phyloP scores from a whole-genome alignment of 805 yeast genomes.

The Nakazawaea ernobii region DNA sequence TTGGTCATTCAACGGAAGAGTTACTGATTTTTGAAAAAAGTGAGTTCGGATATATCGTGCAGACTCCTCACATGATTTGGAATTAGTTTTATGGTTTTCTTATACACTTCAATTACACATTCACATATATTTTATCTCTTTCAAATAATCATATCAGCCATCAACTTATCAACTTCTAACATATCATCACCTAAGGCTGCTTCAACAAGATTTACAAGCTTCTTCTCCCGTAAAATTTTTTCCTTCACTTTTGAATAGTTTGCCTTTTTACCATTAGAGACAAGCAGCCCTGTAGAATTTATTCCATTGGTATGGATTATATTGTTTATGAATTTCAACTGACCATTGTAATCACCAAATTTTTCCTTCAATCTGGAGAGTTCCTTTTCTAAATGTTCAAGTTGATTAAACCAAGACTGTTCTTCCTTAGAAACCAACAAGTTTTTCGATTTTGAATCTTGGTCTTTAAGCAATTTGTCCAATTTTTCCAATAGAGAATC shows the following conservation, averaged over 20 bases:
- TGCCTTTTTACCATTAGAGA: not conserved
- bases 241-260: slow-evolving; percentile 12
- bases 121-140: not conserved
- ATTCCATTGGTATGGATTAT: slow-evolving; percentile 17
- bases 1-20: slow-evolving; percentile 94
- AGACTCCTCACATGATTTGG: too few relatives aligned
- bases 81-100: too few relatives aligned
- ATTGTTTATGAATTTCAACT: slow-evolving; percentile 21
- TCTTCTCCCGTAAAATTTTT: slow-evolving; percentile 27
- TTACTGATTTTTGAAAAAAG: slow-evolving; percentile 71
- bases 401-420: slow-evolving; percentile 39
- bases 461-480: slow-evolving; percentile 21
- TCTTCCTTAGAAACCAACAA: slow-evolving; percentile 34
- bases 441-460: slow-evolving; percentile 13
- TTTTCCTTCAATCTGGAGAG: slow-evolving; percentile 27
- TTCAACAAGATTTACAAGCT: slow-evolving; percentile 16
- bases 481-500: slow-evolving; percentile 25
- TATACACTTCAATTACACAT: not conserved
- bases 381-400: slow-evolving; percentile 24
- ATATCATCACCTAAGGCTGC: slow-evolving; percentile 4
- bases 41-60: slow-evolving; percentile 4
- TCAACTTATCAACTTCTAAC: not conserved
- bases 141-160: not conserved
- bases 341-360: slow-evolving; percentile 21
- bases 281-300: not conserved